Conservation (phyloP, 495 filamentous ascomycete species). For the Xylaria acuta region DNA sequence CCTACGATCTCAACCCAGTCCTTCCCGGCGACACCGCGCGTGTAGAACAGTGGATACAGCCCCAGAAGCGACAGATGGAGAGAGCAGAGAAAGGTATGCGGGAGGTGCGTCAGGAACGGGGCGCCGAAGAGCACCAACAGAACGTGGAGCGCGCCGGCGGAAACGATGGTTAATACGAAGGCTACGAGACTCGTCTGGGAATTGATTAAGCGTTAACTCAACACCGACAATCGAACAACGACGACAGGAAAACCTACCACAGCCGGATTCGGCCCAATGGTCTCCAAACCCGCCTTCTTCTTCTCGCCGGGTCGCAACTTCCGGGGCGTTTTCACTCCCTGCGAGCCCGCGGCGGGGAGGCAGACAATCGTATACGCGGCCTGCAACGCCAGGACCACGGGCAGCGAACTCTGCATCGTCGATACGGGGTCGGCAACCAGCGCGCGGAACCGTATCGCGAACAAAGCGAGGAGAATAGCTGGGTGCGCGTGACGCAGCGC, state of each 20-base stretch:
- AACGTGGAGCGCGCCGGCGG: conserved; percentile 65
- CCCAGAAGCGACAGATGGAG: conserved; percentile 81
- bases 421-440: conserved; percentile 76
- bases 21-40: conserved; percentile 74
- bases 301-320: conserved; percentile 51
- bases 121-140: conserved; percentile 88
- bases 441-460: conserved; percentile 64
- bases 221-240: conserved; percentile 3
- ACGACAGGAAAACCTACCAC: conserved; percentile 42
- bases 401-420: conserved; percentile 66
- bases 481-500: conserved; percentile 64
- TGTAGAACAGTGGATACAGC: conserved; percentile 77
- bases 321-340: conserved; percentile 37
- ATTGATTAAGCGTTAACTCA: conserved; percentile 22
- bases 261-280: conserved; percentile 39
- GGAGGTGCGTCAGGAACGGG: conserved; percentile 80
- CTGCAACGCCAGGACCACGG: conserved; percentile 69
- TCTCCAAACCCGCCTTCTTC: conserved; percentile 49
- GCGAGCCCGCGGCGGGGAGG: conserved; percentile 68
- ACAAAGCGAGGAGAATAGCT: conserved; percentile 65
- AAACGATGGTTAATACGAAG: conserved; percentile 62
- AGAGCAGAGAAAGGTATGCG: conserved; percentile 78
- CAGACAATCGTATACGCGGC: conserved; percentile 72
- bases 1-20: conserved; percentile 76
- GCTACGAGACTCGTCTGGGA: conserved; percentile 67